A percentile compares a stretch with the other conserved stretches of the same genome.
phyloP scores from a whole-genome alignment of 179 eudicot genomes.

The Carnegiea gigantea region DNA sequence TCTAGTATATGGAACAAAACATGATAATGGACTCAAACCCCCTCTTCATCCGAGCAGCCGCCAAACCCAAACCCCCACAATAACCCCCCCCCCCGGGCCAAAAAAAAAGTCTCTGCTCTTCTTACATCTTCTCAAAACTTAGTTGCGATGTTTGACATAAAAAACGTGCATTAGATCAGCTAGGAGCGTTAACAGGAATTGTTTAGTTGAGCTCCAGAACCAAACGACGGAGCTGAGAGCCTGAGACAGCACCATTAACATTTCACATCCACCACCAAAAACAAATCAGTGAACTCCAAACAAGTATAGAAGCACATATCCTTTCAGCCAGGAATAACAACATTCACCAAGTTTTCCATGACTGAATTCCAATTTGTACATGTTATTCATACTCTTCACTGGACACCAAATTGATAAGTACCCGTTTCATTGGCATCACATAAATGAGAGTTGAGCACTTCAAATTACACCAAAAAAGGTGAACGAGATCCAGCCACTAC shows the following conservation, averaged over 20 bases:
- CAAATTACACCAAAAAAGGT: no score
- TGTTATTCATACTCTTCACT: background rate
- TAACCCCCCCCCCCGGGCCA: no score
- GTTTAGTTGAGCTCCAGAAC: background rate
- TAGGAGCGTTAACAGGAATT: background rate
- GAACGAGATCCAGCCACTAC: no score
- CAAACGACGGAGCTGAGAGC: background rate
- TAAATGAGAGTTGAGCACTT: background rate
- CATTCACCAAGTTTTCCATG: background rate
- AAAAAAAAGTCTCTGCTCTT: background rate
- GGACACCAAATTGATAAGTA: background rate
- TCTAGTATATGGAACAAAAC: background rate
- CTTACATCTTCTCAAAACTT: background rate
- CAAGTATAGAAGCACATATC: no score
- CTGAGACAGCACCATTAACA: background rate
- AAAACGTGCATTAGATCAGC: background rate
- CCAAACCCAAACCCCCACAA: no score
- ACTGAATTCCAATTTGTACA: background rate
- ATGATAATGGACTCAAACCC: background rate
- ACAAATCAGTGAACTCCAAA: background rate
- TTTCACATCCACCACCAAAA: background rate
- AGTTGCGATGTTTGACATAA: background rate
- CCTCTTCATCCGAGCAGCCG: background rate
- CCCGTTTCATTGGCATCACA: conserved; percentile 1
- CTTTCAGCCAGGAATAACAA: background rate